phyloP scores from a whole-genome alignment of 805 yeast genomes.

The Saccharomyces eubayanus region DNA sequence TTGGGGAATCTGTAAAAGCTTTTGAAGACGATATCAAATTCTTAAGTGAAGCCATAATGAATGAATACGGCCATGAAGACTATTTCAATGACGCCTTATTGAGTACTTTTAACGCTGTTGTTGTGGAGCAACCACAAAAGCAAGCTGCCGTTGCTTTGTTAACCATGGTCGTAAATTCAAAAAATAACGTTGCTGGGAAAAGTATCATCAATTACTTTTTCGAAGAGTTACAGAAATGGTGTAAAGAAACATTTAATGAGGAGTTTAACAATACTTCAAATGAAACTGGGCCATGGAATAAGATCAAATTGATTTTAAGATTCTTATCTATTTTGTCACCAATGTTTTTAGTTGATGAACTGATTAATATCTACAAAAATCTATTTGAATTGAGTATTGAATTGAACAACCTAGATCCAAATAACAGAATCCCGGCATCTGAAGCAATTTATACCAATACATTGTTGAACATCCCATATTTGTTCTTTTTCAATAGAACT shows the following conservation, averaged over 20 bases:
- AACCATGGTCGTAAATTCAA: slow-evolving; percentile 56
- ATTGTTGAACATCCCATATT: slow-evolving; percentile 57
- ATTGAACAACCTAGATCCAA: slow-evolving; percentile 36
- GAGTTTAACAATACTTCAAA: slow-evolving; percentile 25
- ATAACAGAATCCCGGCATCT: slow-evolving; percentile 48
- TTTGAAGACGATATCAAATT: slow-evolving; percentile 58
- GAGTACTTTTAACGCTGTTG: slow-evolving; percentile 57
- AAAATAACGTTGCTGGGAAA: slow-evolving; percentile 57
- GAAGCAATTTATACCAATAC: slow-evolving; percentile 61
- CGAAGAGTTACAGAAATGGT: slow-evolving; percentile 47
- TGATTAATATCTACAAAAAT: slow-evolving; percentile 42
- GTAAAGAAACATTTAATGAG: slow-evolving; percentile 33
- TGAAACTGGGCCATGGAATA: slow-evolving; percentile 56
- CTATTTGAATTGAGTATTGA: slow-evolving; percentile 49
- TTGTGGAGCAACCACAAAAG: slow-evolving; percentile 88
- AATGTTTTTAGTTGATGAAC: slow-evolving; percentile 45
- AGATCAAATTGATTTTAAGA: slow-evolving; percentile 61
- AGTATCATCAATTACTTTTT: slow-evolving; percentile 63
- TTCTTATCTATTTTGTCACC: slow-evolving; percentile 61
- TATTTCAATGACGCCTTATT: slow-evolving; percentile 51
- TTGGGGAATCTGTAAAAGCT: slow-evolving; percentile 48
- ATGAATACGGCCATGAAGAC: slow-evolving; percentile 56
- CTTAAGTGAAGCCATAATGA: slow-evolving; percentile 57
- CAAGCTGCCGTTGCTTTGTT: slow-evolving; percentile 62
- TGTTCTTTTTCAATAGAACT: slow-evolving; percentile 38